Evolutionary conservation across 805 yeast genomes (phyloP), one percentile per base, ranked within the genome.

Genomic region (Pichia pseudocactophila): DNA sequence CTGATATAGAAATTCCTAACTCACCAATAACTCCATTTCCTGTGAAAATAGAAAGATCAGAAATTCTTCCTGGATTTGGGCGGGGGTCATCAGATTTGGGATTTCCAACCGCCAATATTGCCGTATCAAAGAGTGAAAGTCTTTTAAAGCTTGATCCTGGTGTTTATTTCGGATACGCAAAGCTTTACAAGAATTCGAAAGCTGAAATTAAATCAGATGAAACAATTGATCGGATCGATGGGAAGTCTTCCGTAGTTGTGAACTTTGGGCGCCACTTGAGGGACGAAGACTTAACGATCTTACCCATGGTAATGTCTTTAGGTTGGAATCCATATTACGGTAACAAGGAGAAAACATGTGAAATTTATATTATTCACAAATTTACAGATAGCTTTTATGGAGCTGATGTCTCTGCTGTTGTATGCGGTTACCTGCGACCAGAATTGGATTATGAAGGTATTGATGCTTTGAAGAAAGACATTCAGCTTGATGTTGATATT

Each of bases 321-420:
- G 99, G 99, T 1, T 86, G 88, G 84, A 92, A 92, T 57, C 97
- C 98, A 31, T 90, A 81, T 58, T 92, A 78, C 64, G 74, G 79
- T 20, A 89, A 92, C 61, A 69, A 75, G 39, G 73, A 74, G 52
- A 86, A 85, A 62, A 80, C 95, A 0, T 94, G 92, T 3, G 95
- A 92, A 54, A 68, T 92, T 18, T 96, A 92, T 61, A 73, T 92
- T 5, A 69, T 92, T 42, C 94, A 87, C 63, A 64, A 79, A 34
- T 92, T 88, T 54, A 49, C 56, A 0, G 54, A 65, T 10, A 69
- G 74, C 48, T 92, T 92, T 58, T 92, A 92, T 55, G 98, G 98
- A 4, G 90, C 95, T 9, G 48, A 58, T 8, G 72, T 90, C 40
- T 70, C 69, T 42, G 78, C 85, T 51, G 73, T 70, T 32, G 76